Evolutionary conservation across 352 stramenopile genomes (phyloP), one percentile per base, ranked within the genome.

Genomic region (Phytophthora sansomeana): DNA sequence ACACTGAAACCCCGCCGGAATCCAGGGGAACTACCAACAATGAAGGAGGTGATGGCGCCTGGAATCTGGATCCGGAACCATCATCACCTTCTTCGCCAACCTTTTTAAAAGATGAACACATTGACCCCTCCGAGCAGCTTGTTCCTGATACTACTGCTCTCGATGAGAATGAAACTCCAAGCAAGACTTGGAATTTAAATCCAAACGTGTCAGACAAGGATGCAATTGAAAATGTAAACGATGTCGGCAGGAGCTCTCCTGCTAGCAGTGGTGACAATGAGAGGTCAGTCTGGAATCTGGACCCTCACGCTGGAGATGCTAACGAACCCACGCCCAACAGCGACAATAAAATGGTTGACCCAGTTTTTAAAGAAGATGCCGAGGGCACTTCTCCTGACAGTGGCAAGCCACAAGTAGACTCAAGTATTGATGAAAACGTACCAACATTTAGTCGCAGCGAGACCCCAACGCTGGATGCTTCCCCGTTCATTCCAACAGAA

Each of bases 161-260:
- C 21, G 21, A 52, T 36, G 36, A 13, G 13, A 13, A 16, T 28
- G 21, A 14, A 21, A 39, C 16, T n/a, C 38, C 52, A 32, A 48
- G 17, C 21, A 44, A 28, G n/a, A 32, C 24, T 33, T 67, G 66
- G 66, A 70, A 74, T 42, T 21, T 74, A 38, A 14, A 69, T 35
- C 59, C 52, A 26, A 53, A 6, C 10, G 14, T 19, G 38, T 6
- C 17, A 46, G 11, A 24, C 21, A 24, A 24, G 21, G 21, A 24
- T 3, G 3, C 35, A 1, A 50, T 9, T 6, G 42, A 13, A 2
- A 39, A 14, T 4, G 3, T 46, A 24, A 30, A 6, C 21, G 19
- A 6, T 32, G 41, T 46, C 3, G 55, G 24, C 3, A 33, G 14
- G 13, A 38, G n/a, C 32, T 42, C 59, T 50, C 43, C 26, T 42